phyloP scores from a whole-genome alignment of 805 yeast species.

The Cyberlindnera bimundalis region DNA sequence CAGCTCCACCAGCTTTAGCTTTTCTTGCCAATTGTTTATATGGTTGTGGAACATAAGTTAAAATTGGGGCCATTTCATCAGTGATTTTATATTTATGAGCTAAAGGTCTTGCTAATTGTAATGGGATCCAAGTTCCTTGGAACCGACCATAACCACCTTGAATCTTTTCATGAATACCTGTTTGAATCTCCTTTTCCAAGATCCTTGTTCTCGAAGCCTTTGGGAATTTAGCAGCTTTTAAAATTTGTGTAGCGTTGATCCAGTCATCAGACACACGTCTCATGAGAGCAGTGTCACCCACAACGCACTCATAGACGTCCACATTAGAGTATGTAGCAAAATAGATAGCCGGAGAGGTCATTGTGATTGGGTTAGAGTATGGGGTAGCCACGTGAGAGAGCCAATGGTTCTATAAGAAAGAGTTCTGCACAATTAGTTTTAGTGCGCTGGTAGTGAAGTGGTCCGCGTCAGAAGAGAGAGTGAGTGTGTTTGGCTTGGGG shows the following conservation, averaged over 20 bases:
- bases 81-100: constrained; percentile 49
- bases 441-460: no score
- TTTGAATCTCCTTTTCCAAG: constrained; percentile 70
- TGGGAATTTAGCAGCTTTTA: constrained; percentile 74
- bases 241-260: constrained; percentile 85
- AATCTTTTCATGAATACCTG: constrained; percentile 65
- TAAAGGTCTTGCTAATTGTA: constrained; percentile 57
- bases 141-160: constrained; percentile 86
- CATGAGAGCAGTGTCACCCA: constrained; percentile 47
- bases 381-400: no score
- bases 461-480: no score
- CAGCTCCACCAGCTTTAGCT: constrained; percentile 26
- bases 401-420: no score
- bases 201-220: constrained; percentile 77
- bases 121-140: constrained; percentile 86
- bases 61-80: constrained; percentile 48
- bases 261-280: constrained; percentile 87
- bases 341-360: constrained; percentile 11
- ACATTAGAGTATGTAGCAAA: constrained; percentile 29
- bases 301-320: constrained; percentile 29
- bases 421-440: no score
- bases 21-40: constrained; percentile 42
- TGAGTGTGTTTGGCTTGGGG: no score
- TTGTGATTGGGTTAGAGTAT: no score
- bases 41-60: constrained; percentile 50